Percentiles rank a stretch among this genome's conserved stretches.
phyloP scores from a whole-genome alignment of 2,329 filamentous ascomycete species.

The Diaporthe nobilis region DNA sequence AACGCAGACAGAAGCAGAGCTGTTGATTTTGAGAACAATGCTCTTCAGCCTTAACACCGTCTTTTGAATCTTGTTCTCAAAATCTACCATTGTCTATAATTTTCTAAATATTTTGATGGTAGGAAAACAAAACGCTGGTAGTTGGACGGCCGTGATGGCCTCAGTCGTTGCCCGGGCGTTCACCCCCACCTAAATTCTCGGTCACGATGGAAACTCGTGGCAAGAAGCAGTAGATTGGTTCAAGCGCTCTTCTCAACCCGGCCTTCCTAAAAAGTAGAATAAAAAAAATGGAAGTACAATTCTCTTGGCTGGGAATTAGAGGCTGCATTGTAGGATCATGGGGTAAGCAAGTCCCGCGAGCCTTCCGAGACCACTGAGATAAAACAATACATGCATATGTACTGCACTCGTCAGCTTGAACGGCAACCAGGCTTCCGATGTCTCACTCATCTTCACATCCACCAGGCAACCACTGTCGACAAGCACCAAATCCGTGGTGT shows the following conservation, averaged over 20 bases:
- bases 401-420: not conserved
- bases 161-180: not conserved
- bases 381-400: not conserved
- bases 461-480: not conserved
- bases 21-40: no score
- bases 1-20: no score
- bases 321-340: not conserved
- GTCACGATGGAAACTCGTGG: not conserved
- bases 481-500: not conserved
- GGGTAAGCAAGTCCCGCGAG: not conserved
- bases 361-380: slow-evolving; percentile 2
- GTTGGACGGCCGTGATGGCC: not conserved
- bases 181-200: not conserved
- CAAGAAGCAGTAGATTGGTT: not conserved
- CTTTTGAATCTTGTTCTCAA: not conserved
- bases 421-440: not conserved
- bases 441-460: not conserved
- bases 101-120: not conserved
- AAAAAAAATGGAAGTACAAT: no score
- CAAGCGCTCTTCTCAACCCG: no score
- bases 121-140: not conserved
- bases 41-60: no score
- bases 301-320: not conserved
- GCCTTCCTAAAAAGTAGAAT: no score
- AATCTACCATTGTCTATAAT: not conserved